A percentile compares a stretch with the other conserved stretches of the same genome.
phyloP scores from a whole-genome alignment of 1,284 basidiomycete genomes.

The Austropuccinia psidii region DNA sequence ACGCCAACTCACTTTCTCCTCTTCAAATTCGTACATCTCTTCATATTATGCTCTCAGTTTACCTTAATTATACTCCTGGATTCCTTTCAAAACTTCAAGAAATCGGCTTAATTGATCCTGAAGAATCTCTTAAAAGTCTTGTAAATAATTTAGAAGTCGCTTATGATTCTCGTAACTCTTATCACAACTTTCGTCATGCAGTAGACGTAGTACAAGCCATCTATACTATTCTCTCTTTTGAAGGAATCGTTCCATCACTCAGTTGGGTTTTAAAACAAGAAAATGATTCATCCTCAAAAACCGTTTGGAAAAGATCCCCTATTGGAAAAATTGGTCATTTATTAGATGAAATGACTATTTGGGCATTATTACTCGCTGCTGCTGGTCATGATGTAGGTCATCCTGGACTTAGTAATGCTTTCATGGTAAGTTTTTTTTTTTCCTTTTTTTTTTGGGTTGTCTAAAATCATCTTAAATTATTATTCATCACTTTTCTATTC shows the following conservation, averaged over 20 bases:
- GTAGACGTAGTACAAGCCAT: constrained; percentile 87
- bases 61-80: constrained; percentile 30
- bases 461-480: background rate
- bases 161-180: constrained; percentile 79
- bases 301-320: constrained; percentile 34
- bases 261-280: constrained; percentile 52
- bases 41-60: constrained; percentile 65
- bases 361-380: constrained; percentile 74
- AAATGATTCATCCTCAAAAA: background rate
- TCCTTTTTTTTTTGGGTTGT: background rate
- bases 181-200: constrained; percentile 92
- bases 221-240: constrained; percentile 68
- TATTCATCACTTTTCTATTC: background rate
- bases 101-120: background rate
- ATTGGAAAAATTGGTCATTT: constrained; percentile 52
- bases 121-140: background rate
- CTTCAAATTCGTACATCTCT: constrained; percentile 46
- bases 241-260: constrained; percentile 69
- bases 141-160: constrained; percentile 63
- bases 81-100: background rate
- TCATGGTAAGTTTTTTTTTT: constrained; percentile 62
- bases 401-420: constrained; percentile 80
- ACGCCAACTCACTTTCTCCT: constrained; percentile 30
- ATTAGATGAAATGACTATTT: constrained; percentile 63
- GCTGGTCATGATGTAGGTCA: constrained; percentile 94